Conservation (phyloP, 371 early-diverging fungal genomes). For the Mortierella sp. region DNA sequence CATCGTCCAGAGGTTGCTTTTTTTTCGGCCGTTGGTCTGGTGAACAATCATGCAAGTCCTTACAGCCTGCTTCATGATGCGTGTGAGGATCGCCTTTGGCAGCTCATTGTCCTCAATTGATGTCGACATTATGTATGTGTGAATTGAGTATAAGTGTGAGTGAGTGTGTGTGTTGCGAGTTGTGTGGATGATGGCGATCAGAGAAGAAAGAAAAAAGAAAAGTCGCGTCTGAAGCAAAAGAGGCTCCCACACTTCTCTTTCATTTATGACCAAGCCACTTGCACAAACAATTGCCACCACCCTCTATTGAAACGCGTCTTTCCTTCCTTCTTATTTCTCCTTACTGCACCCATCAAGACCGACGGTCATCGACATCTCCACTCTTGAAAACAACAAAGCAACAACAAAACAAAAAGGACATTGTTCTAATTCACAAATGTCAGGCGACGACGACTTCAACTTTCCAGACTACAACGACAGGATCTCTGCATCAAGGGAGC, state of each 20-base stretch:
- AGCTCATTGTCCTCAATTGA: constrained; percentile 70
- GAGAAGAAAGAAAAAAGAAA: background rate
- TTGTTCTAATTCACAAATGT: constrained; percentile 9
- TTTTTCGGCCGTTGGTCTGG: too few species aligned
- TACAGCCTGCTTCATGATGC: constrained; percentile 72
- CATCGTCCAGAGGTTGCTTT: too few species aligned
- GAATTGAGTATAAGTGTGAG: background rate
- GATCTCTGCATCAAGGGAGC: constrained; percentile 27
- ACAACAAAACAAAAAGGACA: background rate
- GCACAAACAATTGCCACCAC: background rate
- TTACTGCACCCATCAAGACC: background rate
- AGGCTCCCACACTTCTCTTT: too few species aligned
- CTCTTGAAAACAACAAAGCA: background rate
- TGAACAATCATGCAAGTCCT: background rate
- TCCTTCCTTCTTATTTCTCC: background rate
- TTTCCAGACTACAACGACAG: constrained; percentile 2
- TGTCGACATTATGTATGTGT: constrained; percentile 45
- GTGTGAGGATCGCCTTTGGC: constrained; percentile 71
- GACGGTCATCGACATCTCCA: background rate
- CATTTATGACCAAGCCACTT: constrained; percentile 10
- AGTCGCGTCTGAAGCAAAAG: background rate
- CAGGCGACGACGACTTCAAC: constrained; percentile 29
- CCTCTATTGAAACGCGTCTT: background rate
- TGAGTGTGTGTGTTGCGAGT: background rate
- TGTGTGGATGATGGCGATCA: background rate